phyloP scores from a whole-genome alignment of 2,329 filamentous ascomycete species.

The Xylariaceae sp. region DNA sequence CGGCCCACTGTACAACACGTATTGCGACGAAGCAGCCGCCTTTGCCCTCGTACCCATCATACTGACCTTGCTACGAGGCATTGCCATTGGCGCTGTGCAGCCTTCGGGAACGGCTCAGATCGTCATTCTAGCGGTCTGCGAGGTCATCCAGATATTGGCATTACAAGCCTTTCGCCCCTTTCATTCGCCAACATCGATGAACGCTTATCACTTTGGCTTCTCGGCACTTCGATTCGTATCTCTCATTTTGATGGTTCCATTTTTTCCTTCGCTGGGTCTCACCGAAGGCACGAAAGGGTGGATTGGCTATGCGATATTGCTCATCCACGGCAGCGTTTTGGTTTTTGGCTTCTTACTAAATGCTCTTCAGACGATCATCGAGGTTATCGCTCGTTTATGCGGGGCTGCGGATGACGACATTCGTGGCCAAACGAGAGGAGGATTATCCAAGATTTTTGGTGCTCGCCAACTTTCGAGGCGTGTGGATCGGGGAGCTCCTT shows the following conservation, averaged over 20 bases:
- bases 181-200: slow-evolving; percentile 91
- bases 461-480: slow-evolving; percentile 84
- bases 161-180: slow-evolving; percentile 89
- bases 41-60: slow-evolving; percentile 87
- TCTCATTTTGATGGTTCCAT: slow-evolving; percentile 74
- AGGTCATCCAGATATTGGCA: slow-evolving; percentile 85
- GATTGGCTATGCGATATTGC: slow-evolving; percentile 89
- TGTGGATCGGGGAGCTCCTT: slow-evolving; percentile 59
- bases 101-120: slow-evolving; percentile 91
- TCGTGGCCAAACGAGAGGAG: slow-evolving; percentile 71
- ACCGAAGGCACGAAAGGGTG: slow-evolving; percentile 80
- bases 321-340: slow-evolving; percentile 81
- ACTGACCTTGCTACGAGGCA: slow-evolving; percentile 79
- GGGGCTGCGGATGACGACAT: slow-evolving; percentile 78
- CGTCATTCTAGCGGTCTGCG: slow-evolving; percentile 87
- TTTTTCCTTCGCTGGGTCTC: slow-evolving; percentile 79
- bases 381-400: slow-evolving; percentile 77
- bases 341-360: slow-evolving; percentile 93
- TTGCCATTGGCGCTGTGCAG: slow-evolving; percentile 90
- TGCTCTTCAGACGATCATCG: slow-evolving; percentile 83
- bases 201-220: slow-evolving; percentile 88
- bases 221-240: slow-evolving; percentile 72
- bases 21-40: slow-evolving; percentile 85
- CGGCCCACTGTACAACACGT: slow-evolving; percentile 95
- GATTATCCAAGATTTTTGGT: slow-evolving; percentile 85